Evolutionary conservation across 306 rosid species (phyloP).

Genomic region (Oemleria cerasiformis): DNA sequence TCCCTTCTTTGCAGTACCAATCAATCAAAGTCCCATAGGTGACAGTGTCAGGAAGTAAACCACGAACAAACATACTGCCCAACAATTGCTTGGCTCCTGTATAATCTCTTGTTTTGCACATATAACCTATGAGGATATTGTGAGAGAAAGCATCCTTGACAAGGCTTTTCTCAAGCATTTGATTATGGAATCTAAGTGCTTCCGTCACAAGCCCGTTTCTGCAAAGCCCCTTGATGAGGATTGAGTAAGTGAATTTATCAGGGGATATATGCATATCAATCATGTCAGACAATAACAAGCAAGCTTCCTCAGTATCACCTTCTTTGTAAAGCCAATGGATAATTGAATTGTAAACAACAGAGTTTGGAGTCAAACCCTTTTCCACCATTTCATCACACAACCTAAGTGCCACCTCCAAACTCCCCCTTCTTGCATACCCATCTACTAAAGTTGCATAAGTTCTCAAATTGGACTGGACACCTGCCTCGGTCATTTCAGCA

Average conservation of each 20-base stretch:
- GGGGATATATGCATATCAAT: constrained; percentile 36
- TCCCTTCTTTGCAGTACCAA: constrained; percentile 44
- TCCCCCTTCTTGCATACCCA: constrained; percentile 48
- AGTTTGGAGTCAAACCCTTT: constrained; percentile 46
- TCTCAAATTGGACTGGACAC: constrained; percentile 35
- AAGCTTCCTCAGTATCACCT: constrained; percentile 46
- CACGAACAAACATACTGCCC: constrained; percentile 44
- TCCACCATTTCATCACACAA: constrained; percentile 53
- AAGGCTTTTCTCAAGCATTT: constrained; percentile 28
- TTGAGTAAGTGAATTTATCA: constrained; percentile 54
- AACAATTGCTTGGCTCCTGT: constrained; percentile 43
- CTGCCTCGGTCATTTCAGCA: constrained; percentile 39
- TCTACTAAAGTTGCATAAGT: constrained; percentile 53
- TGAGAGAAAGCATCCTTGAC: constrained; percentile 38
- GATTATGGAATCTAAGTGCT: constrained; percentile 41
- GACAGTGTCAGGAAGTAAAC: constrained; percentile 44
- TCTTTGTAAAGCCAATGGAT: constrained; percentile 50
- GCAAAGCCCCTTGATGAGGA: constrained; percentile 49
- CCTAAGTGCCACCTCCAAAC: constrained; percentile 48
- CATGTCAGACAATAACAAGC: constrained; percentile 48
- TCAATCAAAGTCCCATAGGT: constrained; percentile 51
- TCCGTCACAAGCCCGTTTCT: constrained; percentile 40
- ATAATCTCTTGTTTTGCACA: constrained; percentile 31
- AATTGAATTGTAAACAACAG: constrained; percentile 48
- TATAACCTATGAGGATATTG: constrained; percentile 48